Base-by-base conservation (phyloP, 2,329 filamentous ascomycete species). In the Alternaria incomplexa region DNA sequence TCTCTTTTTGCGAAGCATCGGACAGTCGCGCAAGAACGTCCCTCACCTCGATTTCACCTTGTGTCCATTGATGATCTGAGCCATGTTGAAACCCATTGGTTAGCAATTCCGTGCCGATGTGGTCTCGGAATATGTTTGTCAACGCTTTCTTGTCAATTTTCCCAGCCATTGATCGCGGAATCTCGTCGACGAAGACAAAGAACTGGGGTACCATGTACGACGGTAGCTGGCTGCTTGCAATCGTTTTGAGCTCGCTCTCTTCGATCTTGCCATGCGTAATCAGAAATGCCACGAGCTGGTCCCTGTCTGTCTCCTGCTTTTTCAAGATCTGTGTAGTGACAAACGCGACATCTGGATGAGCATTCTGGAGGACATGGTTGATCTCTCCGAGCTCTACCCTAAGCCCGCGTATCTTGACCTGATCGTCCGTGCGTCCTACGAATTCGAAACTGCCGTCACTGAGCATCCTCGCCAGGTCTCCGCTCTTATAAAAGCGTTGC, bases 1-100 rank as follows among this genome's bases (percentile, higher is more conserved):
- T 89, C 0, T 80, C 81, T 0, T 83, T 71, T 2, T 75, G 59
- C 0, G 86, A 76, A 5, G 86, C 79, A 2, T 83, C 81, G 1
- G 91, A 89, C 23, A 96, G 83, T 7, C 80, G 80, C 0, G 87
- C 84, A 17, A 94, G 77, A 0, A 88, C 82, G 0, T 83, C 73
- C 5, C 89, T 85, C 40, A 93, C 83, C 4, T 74, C 70, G 0
- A 67, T 66, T 70, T 93, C 89, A 0, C 82, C 70, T 1, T 81
- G 66, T 2, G 81, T 85, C 88, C 88, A 91, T 4, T 69, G 54
- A 36, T 76, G 61, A 5, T 58, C 46, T 23, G 45, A 20, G 23
- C 13, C 48, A 11, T 69, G 45, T 12, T 63, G 25, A 17, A 28
- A 15, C 1, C 53, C 60, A 23, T 66, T 64, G 1, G 56, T 12